These are phyloP conservation scores for Stephania cephalantha DNA, from an alignment of 164 flowering plant species.

Conservation along the genomic window DNA sequence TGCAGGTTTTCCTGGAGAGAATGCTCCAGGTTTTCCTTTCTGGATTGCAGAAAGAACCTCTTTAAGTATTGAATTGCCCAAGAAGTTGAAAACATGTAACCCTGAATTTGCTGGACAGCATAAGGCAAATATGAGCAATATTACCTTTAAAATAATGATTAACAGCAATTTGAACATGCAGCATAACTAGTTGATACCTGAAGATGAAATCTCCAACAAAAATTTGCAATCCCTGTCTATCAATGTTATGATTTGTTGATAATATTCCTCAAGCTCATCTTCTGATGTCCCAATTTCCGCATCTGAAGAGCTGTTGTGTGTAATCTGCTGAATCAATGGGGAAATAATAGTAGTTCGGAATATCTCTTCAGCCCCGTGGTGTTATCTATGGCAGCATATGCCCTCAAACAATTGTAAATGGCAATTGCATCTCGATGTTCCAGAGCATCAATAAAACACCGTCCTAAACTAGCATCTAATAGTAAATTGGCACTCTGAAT, in stretches of 20 bases:
- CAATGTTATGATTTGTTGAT: conserved; percentile 51
- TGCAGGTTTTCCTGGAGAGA: conserved; percentile 92
- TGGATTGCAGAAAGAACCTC: conserved; percentile 83
- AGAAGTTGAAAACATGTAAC: conserved; percentile 85
- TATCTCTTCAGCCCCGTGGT: conserved; percentile 79
- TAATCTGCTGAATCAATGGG: conserved; percentile 56
- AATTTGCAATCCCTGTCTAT: conserved; percentile 74
- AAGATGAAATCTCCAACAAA: conserved; percentile 69
- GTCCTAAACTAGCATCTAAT: conserved; percentile 86
- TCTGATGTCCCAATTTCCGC: conserved; percentile 38
- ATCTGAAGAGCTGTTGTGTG: conserved; percentile 46
- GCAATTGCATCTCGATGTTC: conserved; percentile 77
- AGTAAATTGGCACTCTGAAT: conserved; percentile 70
- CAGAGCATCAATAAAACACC: conserved; percentile 85
- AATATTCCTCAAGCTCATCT: conserved; percentile 80
- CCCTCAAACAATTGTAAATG: conserved; percentile 92
- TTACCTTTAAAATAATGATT: conserved; percentile 2
- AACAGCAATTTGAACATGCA: neutral
- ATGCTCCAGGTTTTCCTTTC: conserved; percentile 92
- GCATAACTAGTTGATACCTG: conserved; percentile 36
- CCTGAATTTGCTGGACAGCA: conserved; percentile 89
- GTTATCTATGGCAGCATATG: conserved; percentile 97
- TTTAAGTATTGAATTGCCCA: conserved; percentile 93
- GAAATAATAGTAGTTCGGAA: conserved; percentile 73
- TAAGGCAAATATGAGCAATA: conserved; percentile 3